A percentile compares a stretch with the other conserved stretches of the same genome.
phyloP scores from a whole-genome alignment of 345 rosid genomes.

The Citrus reticulata region DNA sequence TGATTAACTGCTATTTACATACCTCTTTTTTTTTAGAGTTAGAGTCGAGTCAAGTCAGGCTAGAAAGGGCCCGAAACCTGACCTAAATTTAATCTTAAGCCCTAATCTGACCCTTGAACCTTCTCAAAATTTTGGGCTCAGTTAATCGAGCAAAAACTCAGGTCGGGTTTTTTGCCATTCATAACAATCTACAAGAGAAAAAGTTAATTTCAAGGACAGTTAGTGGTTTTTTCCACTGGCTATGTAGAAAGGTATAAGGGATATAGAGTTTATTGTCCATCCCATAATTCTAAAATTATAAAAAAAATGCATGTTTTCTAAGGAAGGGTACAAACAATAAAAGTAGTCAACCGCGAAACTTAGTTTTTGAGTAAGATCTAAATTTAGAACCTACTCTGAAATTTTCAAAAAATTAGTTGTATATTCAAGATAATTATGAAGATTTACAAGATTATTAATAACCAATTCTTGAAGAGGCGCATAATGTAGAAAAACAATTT shows the following conservation, averaged over 20 bases:
- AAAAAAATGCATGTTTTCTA: too few species aligned
- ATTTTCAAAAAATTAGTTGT: neutral
- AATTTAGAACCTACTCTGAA: neutral
- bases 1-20: neutral
- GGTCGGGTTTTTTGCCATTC: too few species aligned
- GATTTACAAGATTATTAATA: neutral
- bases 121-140: too few species aligned
- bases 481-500: neutral
- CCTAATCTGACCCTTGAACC: too few species aligned
- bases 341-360: neutral
- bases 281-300: neutral
- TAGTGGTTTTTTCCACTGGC: neutral
- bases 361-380: neutral
- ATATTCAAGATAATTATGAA: neutral
- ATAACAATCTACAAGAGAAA: neutral
- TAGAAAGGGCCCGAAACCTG: rapidly evolving
- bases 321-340: too few species aligned
- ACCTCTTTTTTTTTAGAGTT: too few species aligned
- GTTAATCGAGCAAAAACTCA: rapidly evolving
- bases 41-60: rapidly evolving
- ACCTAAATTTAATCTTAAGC: too few species aligned
- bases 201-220: too few species aligned
- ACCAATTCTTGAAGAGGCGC: neutral
- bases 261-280: neutral
- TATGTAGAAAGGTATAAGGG: neutral